Evolutionary conservation across 2,329 filamentous ascomycete genomes (phyloP), one percentile per base, ranked within the genome.

Genomic region (Paecilomyces formosus): DNA sequence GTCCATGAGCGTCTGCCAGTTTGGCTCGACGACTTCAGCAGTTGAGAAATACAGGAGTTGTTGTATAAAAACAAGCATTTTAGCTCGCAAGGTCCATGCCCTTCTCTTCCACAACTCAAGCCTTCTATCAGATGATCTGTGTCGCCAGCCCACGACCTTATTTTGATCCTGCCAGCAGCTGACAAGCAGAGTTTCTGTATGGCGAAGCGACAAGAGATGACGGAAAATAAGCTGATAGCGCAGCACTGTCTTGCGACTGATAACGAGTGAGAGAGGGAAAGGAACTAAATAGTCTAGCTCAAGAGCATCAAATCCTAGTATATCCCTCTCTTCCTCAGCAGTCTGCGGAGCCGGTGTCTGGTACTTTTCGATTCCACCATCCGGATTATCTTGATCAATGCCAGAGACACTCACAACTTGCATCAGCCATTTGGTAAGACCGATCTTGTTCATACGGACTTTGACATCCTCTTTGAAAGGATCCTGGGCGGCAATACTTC

Each of bases 381-480:
- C 79, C 2, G 82, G 82, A 39, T 82, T 80, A 62, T 93, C 91
- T 72, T 95, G 89, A 66, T 97, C 93, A 61, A 97, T 90, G 52
- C 94, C 94, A 3, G 92, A 95, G 63, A 97, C 96, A 69, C 92
- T 97, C 63, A 99, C 93, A 56, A 99, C 93, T 56, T 93, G 88
- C 82, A 97, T 96, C 60, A 99, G 80, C 78, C 92, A 95, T 69
- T 95, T 95, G 12, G 92, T 95, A 53, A 99, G 84, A 5, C 91
- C 90, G 45, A 93, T 87, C 66, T 96, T 92, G 72, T 97, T 97
- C 89, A 97, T 97, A 68, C 92, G 88, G 22, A 99, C 91, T 74
- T 95, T 96, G 73, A 99, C 90, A 70, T 99, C 93, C 76, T 99
- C 94, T 71, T 97, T 99, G 81, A 96, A 99, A 0, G 93, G 92